Evolutionary conservation across 208 protist species (phyloP), one percentile per base, ranked within the genome.

Genomic region (Herpetomonas muscarum): DNA sequence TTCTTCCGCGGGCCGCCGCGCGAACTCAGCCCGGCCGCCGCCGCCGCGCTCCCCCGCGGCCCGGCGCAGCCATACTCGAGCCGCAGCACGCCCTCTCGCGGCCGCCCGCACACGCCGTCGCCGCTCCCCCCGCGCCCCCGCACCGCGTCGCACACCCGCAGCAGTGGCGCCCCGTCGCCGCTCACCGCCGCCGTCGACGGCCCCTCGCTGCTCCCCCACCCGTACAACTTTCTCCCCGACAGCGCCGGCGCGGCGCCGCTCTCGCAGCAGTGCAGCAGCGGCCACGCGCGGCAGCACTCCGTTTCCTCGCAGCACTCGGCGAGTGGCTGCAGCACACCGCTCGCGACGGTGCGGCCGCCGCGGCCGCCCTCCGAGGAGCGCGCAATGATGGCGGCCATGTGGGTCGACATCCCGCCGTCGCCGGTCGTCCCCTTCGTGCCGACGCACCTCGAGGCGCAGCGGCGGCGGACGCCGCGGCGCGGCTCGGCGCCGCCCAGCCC

Each of bases 381-480:
- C 10, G 67, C 67, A 37, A 22, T 60, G 39, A 74, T 70, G 67
- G 67, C 73, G 19, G 67, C 75, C 0, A 62, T 81, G 45, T 81
- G 75, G 75, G 75, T 81, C 19, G 69, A 74, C 42, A 21, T 81
- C 19, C 60, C 68, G 3, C 19, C 19, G 12, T 68, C 64, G 9
- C 64, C 54, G 56, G 32, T 56, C 29, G 47, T 36, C 55, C 67
- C 59, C 28, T 55, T 45, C 31, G 46, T 64, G 61, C 31, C 52
- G 25, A 60, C 61, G 39, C 59, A 42, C 44, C 51, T 45, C 29
- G 58, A 70, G 46, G 57, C 32, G 24, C 61, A 67, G 3, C 75
- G 75, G 1, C 69, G 75, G 51, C 67, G 61, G 6, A 81, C 75
- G 17, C 75, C 75, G 22, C 69, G 70, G 13, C 64, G 66, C 19